A percentile compares a stretch with the other conserved stretches of the same genome.
Evolutionary conservation across 2,329 filamentous ascomycete genomes (phyloP).

Genomic region (Chalaropsis ovoidea): DNA sequence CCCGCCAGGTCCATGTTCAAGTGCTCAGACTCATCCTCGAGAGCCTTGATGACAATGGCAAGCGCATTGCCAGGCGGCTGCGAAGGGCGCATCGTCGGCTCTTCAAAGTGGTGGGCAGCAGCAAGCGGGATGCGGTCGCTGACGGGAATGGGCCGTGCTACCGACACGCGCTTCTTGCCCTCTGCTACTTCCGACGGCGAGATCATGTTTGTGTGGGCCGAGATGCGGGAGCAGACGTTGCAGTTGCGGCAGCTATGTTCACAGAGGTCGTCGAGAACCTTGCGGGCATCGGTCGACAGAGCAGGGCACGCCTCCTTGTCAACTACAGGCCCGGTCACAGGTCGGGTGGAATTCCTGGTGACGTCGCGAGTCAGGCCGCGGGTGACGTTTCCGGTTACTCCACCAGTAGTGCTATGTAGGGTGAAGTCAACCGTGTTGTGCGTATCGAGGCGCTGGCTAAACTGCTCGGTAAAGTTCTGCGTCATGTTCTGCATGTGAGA

Average conservation of each 20-base stretch:
- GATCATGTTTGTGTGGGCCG: slow-evolving; percentile 35
- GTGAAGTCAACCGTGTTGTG: slow-evolving; percentile 21
- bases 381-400: slow-evolving; percentile 18
- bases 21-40: slow-evolving; percentile 71
- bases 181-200: slow-evolving; percentile 34
- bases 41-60: slow-evolving; percentile 69
- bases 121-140: slow-evolving; percentile 40
- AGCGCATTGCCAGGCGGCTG: slow-evolving; percentile 63
- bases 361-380: slow-evolving; percentile 9
- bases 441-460: slow-evolving; percentile 25
- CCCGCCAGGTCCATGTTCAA: slow-evolving; percentile 58
- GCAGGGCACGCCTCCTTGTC: slow-evolving; percentile 34
- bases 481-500: slow-evolving; percentile 18
- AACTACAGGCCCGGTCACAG: not conserved
- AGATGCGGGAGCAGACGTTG: slow-evolving; percentile 47
- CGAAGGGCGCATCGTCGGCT: slow-evolving; percentile 53
- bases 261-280: slow-evolving; percentile 44
- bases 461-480: slow-evolving; percentile 25
- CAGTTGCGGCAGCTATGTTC: slow-evolving; percentile 49
- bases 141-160: slow-evolving; percentile 56
- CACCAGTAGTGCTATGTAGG: slow-evolving; percentile 15
- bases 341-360: slow-evolving; percentile 1
- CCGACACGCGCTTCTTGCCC: slow-evolving; percentile 50
- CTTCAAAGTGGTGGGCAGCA: slow-evolving; percentile 32
- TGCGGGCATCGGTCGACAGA: slow-evolving; percentile 44